Conservation (phyloP, 495 filamentous ascomycete species). For the Podospora didyma region DNA sequence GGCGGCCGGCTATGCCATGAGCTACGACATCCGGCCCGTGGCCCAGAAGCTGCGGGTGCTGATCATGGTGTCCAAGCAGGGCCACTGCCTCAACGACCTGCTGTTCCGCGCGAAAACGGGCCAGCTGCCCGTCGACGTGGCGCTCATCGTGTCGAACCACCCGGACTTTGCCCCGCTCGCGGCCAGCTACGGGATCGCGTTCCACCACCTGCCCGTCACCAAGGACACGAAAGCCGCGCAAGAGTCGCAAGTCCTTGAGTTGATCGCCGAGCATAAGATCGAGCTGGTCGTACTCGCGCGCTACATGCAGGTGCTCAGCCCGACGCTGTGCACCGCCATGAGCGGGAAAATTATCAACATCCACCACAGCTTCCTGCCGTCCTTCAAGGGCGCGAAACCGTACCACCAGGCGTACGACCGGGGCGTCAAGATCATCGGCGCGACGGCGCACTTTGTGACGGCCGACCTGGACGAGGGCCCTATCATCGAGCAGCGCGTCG, state of each 20-base stretch:
- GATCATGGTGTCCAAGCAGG: slow-evolving; percentile 80
- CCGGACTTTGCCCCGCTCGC: slow-evolving; percentile 64
- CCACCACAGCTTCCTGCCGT: slow-evolving; percentile 74
- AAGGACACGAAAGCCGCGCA: slow-evolving; percentile 65
- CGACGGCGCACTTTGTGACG: slow-evolving; percentile 74
- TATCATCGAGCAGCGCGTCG: slow-evolving; percentile 74
- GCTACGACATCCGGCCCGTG: slow-evolving; percentile 59
- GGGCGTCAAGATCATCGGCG: slow-evolving; percentile 77
- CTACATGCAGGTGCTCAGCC: slow-evolving; percentile 79
- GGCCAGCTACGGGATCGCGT: slow-evolving; percentile 65
- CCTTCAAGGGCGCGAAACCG: slow-evolving; percentile 76
- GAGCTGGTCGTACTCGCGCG: slow-evolving; percentile 74
- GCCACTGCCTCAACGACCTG: slow-evolving; percentile 77
- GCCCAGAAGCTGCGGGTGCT: slow-evolving; percentile 62
- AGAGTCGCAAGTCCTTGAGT: slow-evolving; percentile 60
- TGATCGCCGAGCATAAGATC: slow-evolving; percentile 58
- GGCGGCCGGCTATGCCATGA: slow-evolving; percentile 53
- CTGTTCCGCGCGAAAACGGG: slow-evolving; percentile 64
- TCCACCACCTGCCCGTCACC: slow-evolving; percentile 69
- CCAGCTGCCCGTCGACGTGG: slow-evolving; percentile 64
- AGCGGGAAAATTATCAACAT: slow-evolving; percentile 76
- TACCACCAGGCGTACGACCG: slow-evolving; percentile 77
- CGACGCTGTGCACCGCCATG: slow-evolving; percentile 66
- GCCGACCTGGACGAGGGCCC: slow-evolving; percentile 73
- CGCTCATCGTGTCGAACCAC: slow-evolving; percentile 70